Conservation (phyloP, 768 basidiomycete species). For the Hygrocybe coccinea region DNA sequence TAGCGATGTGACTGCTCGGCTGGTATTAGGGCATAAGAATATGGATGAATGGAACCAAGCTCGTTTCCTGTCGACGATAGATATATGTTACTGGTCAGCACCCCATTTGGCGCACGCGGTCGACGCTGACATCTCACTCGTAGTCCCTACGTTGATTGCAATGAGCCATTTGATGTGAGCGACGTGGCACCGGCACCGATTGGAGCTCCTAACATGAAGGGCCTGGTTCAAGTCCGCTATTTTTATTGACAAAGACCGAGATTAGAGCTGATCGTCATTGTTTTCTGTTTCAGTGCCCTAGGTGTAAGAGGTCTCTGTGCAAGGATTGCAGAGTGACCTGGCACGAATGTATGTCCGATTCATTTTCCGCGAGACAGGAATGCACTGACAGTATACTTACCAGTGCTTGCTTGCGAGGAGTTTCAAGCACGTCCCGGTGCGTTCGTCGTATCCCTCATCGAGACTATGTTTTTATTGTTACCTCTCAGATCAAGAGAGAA, state of each 20-base stretch:
- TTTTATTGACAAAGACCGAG: no score
- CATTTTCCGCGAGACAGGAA: no score
- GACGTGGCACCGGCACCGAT: no score
- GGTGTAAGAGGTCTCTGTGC: conserved; percentile 14
- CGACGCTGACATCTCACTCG: no score
- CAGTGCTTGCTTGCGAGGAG: conserved; percentile 15
- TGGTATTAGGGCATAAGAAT: conserved; percentile 15
- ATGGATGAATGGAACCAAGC: conserved; percentile 20
- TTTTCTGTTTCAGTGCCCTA: conserved; percentile 10
- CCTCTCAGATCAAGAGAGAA: no score
- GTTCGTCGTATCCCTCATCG: no score
- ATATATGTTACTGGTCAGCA: conserved; percentile 11
- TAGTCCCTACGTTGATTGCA: no score
- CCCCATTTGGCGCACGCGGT: no score
- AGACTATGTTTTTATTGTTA: no score
- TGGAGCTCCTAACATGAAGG: no score
- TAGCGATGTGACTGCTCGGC: conserved; percentile 14
- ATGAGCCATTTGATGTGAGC: no score
- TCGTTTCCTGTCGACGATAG: conserved; percentile 15
- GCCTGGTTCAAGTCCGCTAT: no score
- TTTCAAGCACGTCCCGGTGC: conserved; percentile 14
- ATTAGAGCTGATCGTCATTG: neutral
- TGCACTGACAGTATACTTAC: neutral
- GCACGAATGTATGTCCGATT: conserved; percentile 14
- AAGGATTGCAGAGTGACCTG: conserved; percentile 16